Evolutionary conservation across 2,329 filamentous ascomycete genomes (phyloP), one percentile per base, ranked within the genome.

Genomic region (Alternaria sp.): DNA sequence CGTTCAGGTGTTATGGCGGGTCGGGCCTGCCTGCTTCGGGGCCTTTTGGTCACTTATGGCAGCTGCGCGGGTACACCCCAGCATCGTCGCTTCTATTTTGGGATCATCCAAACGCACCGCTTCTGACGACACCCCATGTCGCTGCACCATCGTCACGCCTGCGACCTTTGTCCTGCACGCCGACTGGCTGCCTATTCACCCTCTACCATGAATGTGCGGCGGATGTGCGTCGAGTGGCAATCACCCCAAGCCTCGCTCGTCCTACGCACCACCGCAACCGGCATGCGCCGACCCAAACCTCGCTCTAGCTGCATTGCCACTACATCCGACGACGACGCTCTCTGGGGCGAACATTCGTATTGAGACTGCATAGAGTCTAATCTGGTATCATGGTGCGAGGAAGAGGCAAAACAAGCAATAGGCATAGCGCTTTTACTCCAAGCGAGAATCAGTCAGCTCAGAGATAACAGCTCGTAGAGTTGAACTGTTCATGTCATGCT

Each of bases 21-120:
- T 67, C 58, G 52, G 50, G 53, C 54, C 51, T 62, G 61, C 61
- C 56, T 69, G 53, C 56, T 65, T 72, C 60, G 62, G 69, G 69
- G 61, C 58, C 68, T 70, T 71, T 69, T 65, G 63, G 49, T 41
- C 52, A 63, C 60, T 66, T 70, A 70, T 51, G 61, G 21, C 61
- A 56, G 61, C 61, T 62, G 61, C 46, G 51, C 51, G 33, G 46
- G 29, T 45, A 58, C 41, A 58, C 61, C 58, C 51, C 51, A 33
- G 54, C 45, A 51, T 51, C 24, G 45, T 56, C 42, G 54, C 56
- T 42, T 58, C 66, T 67, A 68, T 66, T 66, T 56, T 67, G 64
- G 51, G 64, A 45, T 33, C 34, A 17, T 46, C 55, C 55, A 53
- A 48, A 57, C 53, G 40, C 58, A 59, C 56, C 56, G 28, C 37